Evolutionary conservation across 306 rosid species (phyloP), one percentile per base, ranked within the genome.

Genomic region (Vigna angularis): DNA sequence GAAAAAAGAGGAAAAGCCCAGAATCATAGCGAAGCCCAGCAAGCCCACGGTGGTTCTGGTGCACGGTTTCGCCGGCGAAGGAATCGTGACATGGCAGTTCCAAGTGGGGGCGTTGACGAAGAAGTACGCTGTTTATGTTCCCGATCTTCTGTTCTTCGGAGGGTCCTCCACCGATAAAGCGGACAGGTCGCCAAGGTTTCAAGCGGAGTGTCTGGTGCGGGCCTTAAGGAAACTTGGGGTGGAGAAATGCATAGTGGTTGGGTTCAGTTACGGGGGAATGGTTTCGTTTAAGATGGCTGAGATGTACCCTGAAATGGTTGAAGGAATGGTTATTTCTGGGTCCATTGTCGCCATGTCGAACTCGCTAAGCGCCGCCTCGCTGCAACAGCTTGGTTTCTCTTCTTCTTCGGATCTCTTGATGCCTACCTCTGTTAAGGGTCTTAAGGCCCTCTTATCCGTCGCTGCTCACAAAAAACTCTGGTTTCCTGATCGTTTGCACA

Each of bases 191-290:
- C 97, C 91, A 12, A 13, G 10, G 0, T 85, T 93, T 13, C 95
- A 91, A 34, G 98, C 98, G 32, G 88, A 86, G 91, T 91, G 93
- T 78, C 66, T 93, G 89, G 93, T 69, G 0, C 9, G 44, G 15
- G 98, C 81, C 57, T 65, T 93, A 4, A 79, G 85, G 91, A 91
- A 89, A 85, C 87, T 93, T 3, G 93, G 98, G 18, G 91, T 91
- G 75, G 97, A 93, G 69, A 82, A 68, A 42, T 93, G 91, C 47
- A 51, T 74, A 3, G 58, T 84, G 76, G 97, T 93, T 13, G 98
- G 98, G 42, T 93, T 93, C 3, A 93, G 98, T 17, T 93, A 93
- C 8, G 98, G 98, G 0, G 98, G 97, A 11, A 91, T 93, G 97
- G 98, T 93, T 74, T 93, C 89, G 9, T 93, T 91, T 55, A 89